Evolutionary conservation across 371 early-diverging fungal genomes (phyloP).

Genomic region (Funneliformis caledonium): DNA sequence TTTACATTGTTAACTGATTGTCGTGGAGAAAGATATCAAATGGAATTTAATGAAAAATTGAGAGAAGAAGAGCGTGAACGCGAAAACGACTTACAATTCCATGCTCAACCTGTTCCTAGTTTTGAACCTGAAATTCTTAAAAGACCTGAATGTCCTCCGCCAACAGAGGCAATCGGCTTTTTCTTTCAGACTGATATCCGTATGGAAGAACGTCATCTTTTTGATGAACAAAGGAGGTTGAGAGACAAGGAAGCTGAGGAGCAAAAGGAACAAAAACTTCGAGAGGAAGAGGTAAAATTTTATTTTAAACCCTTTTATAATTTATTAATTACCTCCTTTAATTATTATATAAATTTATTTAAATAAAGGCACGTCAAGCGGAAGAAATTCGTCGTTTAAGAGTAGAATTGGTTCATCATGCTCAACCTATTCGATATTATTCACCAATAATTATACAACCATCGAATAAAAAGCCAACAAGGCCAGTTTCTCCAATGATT

Average conservation of each 20-base stretch:
- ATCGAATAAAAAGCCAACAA: constrained; percentile 29
- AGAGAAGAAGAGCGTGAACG: background rate
- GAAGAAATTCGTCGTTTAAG: constrained; percentile 33
- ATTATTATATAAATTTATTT: background rate
- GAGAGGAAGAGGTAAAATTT: constrained; percentile 24
- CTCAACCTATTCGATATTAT: constrained; percentile 23
- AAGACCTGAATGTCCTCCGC: constrained; percentile 25
- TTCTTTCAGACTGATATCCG: constrained; percentile 23
- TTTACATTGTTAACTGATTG: constrained; percentile 28
- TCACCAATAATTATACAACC: constrained; percentile 14
- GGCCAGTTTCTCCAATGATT: constrained; percentile 28
- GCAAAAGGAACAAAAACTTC: constrained; percentile 2
- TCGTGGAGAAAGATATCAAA: constrained; percentile 37
- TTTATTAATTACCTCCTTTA: background rate
- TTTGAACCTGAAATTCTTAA: constrained; percentile 30
- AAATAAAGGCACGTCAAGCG: background rate
- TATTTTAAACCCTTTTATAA: background rate
- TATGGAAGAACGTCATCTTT: constrained; percentile 9
- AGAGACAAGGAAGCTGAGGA: background rate
- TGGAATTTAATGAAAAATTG: constrained; percentile 14
- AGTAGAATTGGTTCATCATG: constrained; percentile 22
- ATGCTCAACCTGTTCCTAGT: constrained; percentile 24
- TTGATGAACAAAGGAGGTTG: constrained; percentile 21
- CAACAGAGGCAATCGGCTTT: constrained; percentile 35
- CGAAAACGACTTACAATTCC: constrained; percentile 35